Evolutionary conservation across 441 rosid species (phyloP), one percentile per base, ranked within the genome.

Genomic region (Populus hybrid): DNA sequence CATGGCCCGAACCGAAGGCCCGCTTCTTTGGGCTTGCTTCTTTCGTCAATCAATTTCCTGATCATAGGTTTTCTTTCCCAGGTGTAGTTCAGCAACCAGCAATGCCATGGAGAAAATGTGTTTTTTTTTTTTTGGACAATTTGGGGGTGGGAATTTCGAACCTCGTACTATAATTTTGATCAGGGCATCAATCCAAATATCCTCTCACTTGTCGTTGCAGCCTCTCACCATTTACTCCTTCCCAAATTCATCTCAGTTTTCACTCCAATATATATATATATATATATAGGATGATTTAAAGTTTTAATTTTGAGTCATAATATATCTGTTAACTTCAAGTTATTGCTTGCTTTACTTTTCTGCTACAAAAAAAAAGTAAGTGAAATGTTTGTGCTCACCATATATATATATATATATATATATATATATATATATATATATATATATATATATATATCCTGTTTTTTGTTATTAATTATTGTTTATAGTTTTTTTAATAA

Each of bases 401-500:
- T 24, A 24, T 24, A 24, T 24, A 24, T 24, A 36, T 36, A 8
- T 38, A 24, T 24, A 36, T 36, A 8, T 38, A 24, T 24, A 36
- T 36, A 8, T 38, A 24, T 24, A 36, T 36, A 8, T 38, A 24
- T 24, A 24, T 24, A 24, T 24, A 24, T 24, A 24, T 24, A 24
- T 24, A 24, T 24, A 24, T 24, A 24, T 24, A 24, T 24, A 24
- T 24, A 24, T 24, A 36, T 36, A 8, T 38, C 42, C 42, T 38
- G 42, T 38, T 38, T 38, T 38, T 38, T 38, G 42, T 9, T 38
- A 38, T 38, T 38, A 96, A 38, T 38, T 38, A 38, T 38, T 38
- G 46, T 38, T 38, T 38, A 38, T 38, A 38, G 12, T 38, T 38
- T 38, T 38, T 38, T 38, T 38, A 38, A 38, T 38, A 38, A 38